Evolutionary conservation across 345 rosid genomes (phyloP).

Genomic region (Salix udensis): DNA sequence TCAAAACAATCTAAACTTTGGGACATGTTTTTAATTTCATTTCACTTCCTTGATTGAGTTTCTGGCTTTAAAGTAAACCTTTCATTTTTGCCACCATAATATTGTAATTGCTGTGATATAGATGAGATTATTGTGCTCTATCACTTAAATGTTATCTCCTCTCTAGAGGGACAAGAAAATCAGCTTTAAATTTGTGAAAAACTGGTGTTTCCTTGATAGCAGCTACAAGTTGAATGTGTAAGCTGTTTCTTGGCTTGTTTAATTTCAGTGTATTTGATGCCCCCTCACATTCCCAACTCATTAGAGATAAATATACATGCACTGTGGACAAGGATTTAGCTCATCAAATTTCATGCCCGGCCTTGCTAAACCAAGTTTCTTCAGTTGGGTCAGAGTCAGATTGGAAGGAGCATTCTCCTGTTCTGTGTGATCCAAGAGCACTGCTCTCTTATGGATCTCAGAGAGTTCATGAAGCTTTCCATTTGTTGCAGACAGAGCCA

Average conservation of each 20-base stretch:
- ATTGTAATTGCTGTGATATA: neutral
- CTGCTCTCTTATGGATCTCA: constrained; percentile 48
- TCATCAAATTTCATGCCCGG: constrained; percentile 29
- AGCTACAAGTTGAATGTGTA: neutral
- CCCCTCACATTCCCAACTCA: constrained; percentile 32
- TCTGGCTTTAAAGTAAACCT: neutral
- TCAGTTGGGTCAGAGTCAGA: constrained; percentile 51
- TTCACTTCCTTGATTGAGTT: neutral
- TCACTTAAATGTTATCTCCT: neutral
- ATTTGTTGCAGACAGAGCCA: constrained; percentile 70
- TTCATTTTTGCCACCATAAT: neutral
- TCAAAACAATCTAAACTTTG: neutral
- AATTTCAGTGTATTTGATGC: constrained; percentile 50
- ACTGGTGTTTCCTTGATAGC: neutral
- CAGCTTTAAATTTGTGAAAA: neutral
- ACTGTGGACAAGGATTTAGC: constrained; percentile 31
- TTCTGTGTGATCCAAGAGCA: constrained; percentile 38
- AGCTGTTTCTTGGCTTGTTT: neutral
- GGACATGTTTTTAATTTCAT: neutral
- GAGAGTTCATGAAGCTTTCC: constrained; percentile 69
- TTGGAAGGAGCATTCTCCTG: constrained; percentile 70
- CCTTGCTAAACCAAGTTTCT: constrained; percentile 35
- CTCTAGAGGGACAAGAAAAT: neutral
- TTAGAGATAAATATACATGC: constrained; percentile 48
- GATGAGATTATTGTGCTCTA: neutral